Percentiles rank a stretch among this genome's conserved stretches.
These are phyloP conservation scores for Diaporthe sp. DNA, from an alignment of 2,329 filamentous ascomycete species.

Conservation along the genomic window DNA sequence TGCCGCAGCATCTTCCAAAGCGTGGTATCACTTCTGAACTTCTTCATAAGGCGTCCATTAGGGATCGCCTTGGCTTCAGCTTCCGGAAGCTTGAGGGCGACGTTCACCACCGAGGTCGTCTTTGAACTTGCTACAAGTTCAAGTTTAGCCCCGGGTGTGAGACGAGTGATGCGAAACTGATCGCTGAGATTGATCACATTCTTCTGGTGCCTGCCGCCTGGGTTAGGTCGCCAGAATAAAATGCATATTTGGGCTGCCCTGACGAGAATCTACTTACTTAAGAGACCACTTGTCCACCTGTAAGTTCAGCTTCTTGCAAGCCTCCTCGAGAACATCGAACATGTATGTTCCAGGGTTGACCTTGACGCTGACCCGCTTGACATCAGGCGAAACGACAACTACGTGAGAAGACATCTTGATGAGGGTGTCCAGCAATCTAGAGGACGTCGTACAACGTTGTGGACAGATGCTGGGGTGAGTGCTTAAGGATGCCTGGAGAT, in stretches of 20 bases:
- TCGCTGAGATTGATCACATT: constrained; percentile 89
- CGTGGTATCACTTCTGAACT: constrained; percentile 89
- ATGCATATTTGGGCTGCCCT: neutral
- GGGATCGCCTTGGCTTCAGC: constrained; percentile 75
- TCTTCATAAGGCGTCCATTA: constrained; percentile 81
- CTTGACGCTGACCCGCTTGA: constrained; percentile 85
- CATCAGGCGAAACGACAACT: constrained; percentile 85
- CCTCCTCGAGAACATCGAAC: constrained; percentile 88
- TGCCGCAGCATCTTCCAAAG: constrained; percentile 92
- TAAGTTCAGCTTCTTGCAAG: constrained; percentile 85
- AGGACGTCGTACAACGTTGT: constrained; percentile 15
- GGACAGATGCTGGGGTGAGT: neutral
- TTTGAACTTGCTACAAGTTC: constrained; percentile 91
- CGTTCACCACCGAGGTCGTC: constrained; percentile 86
- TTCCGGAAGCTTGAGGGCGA: constrained; percentile 88
- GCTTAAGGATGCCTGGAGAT: neutral
- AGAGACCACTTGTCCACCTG: constrained; percentile 81
- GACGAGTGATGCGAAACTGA: constrained; percentile 85
- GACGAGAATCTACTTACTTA: constrained; percentile 70
- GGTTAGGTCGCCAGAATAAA: neutral
- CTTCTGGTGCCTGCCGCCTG: constrained; percentile 76
- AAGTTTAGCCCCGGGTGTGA: constrained; percentile 88
- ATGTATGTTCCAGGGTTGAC: constrained; percentile 86
- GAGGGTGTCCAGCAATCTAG: constrained; percentile 7
- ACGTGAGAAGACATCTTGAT: constrained; percentile 86